These are phyloP conservation scores for Bretschneidera sinensis DNA, from an alignment of 345 rosid genomes.

Conservation along the genomic window DNA sequence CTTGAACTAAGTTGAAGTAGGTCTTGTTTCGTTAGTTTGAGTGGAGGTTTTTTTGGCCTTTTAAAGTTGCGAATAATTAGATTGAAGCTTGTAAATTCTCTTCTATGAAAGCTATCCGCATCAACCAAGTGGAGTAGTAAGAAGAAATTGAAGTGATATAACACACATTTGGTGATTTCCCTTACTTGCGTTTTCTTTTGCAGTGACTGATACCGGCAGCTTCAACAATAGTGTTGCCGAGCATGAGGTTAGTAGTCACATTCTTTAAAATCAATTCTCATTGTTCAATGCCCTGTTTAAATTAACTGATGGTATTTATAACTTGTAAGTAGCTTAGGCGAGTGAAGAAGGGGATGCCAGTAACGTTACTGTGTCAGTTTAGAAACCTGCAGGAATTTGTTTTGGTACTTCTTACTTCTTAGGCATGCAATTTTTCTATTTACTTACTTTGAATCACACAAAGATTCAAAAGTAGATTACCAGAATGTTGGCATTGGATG, in stretches of 20 bases:
- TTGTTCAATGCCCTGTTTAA: constrained; percentile 3
- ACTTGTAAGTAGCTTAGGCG: background rate
- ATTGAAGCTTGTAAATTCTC: background rate
- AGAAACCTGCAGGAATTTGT: background rate
- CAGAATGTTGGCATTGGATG: background rate
- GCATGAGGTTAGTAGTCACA: constrained; percentile 52
- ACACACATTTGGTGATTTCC: background rate
- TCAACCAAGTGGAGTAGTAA: too few species aligned
- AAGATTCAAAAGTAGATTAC: background rate
- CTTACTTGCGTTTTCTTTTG: constrained; percentile 18
- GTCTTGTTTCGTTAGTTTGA: background rate
- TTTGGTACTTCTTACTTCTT: background rate
- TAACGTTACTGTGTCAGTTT: background rate
- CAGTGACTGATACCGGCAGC: constrained; percentile 78
- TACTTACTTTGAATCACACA: background rate
- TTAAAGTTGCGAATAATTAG: too few species aligned
- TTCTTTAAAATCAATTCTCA: background rate
- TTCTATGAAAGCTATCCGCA: too few species aligned
- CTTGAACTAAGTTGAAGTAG: background rate
- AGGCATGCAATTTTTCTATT: too few species aligned
- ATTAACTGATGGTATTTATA: background rate
- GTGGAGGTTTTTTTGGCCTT: background rate
- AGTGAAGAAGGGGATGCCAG: too few species aligned
- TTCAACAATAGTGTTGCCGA: constrained; percentile 86
- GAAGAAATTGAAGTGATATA: background rate